These are phyloP conservation scores for Orbilia blumenaviensis DNA, from an alignment of 2,329 filamentous ascomycete species.

Conservation along the genomic window DNA sequence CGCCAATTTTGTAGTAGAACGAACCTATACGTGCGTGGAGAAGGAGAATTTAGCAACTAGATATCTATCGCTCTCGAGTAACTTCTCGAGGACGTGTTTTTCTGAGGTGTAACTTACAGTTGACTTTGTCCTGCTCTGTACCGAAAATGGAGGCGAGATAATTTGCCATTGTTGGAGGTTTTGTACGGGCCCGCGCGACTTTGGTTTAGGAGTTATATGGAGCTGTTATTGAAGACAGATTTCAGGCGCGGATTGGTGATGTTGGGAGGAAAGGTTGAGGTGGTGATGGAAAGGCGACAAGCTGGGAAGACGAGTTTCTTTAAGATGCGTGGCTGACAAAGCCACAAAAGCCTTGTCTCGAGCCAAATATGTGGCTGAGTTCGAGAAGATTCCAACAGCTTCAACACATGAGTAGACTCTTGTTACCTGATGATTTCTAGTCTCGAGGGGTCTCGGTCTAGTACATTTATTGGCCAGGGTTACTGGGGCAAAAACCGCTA, in stretches of 20 bases:
- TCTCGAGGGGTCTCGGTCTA: too few species aligned
- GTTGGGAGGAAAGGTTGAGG: constrained; percentile 27
- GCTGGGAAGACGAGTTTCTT: constrained; percentile 39
- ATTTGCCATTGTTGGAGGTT: constrained; percentile 73
- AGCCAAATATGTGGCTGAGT: constrained; percentile 26
- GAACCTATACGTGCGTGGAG: constrained; percentile 66
- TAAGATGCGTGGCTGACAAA: constrained; percentile 40
- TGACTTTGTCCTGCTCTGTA: constrained; percentile 92
- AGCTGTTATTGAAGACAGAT: background rate
- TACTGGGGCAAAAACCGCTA: too few species aligned
- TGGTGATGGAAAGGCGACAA: constrained; percentile 14
- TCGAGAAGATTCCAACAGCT: constrained; percentile 48
- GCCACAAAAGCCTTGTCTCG: too few species aligned
- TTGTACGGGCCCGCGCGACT: constrained; percentile 20
- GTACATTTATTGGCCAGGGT: too few species aligned
- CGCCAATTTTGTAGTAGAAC: constrained; percentile 99
- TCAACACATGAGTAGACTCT: background rate
- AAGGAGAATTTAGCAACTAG: background rate
- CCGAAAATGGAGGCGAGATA: constrained; percentile 99
- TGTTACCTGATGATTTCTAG: too few species aligned
- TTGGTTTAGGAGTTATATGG: background rate
- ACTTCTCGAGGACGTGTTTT: constrained; percentile 67
- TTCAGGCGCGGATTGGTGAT: constrained; percentile 51
- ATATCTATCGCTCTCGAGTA: constrained; percentile 63
- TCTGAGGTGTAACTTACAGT: constrained; percentile 56